Evolutionary conservation across 2,329 filamentous ascomycete species (phyloP).

Genomic region (Tympanopsis confertula): DNA sequence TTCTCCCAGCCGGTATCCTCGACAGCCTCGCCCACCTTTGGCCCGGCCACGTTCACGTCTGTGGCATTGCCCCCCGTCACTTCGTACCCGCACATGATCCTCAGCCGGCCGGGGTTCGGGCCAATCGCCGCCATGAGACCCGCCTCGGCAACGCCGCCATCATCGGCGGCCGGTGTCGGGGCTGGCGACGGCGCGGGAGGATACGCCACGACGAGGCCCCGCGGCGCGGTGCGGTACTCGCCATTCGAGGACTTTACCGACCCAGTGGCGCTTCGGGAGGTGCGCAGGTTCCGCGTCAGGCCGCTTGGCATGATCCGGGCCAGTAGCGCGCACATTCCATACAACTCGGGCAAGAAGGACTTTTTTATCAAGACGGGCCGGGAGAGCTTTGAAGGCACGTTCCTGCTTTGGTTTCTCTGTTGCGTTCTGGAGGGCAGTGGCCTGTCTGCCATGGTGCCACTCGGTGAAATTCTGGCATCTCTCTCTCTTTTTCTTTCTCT

Average conservation of each 20-base stretch:
- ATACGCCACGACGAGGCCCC: conserved; percentile 32
- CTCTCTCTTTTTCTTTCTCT: no score
- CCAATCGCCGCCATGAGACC: background rate
- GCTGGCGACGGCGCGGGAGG: conserved; percentile 55
- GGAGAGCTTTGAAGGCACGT: conserved; percentile 75
- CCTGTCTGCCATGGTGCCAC: no score
- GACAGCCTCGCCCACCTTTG: background rate
- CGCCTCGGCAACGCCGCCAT: conserved; percentile 13
- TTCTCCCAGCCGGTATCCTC: background rate
- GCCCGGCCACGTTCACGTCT: no score
- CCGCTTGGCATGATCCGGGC: conserved; percentile 51
- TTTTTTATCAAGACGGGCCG: conserved; percentile 78
- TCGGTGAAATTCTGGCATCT: no score
- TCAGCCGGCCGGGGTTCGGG: background rate
- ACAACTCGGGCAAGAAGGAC: conserved; percentile 86
- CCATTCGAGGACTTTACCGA: conserved; percentile 59
- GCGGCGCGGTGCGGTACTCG: conserved; percentile 60
- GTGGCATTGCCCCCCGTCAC: no score
- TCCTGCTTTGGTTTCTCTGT: background rate
- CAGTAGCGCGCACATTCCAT: conserved; percentile 70
- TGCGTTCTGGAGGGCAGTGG: no score
- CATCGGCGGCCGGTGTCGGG: conserved; percentile 19
- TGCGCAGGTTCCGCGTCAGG: conserved; percentile 53
- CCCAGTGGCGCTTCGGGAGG: conserved; percentile 39
- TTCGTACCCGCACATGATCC: background rate